These are phyloP conservation scores for Penicillium cinerascens DNA, from an alignment of 495 filamentous ascomycete species.

Conservation along the genomic window DNA sequence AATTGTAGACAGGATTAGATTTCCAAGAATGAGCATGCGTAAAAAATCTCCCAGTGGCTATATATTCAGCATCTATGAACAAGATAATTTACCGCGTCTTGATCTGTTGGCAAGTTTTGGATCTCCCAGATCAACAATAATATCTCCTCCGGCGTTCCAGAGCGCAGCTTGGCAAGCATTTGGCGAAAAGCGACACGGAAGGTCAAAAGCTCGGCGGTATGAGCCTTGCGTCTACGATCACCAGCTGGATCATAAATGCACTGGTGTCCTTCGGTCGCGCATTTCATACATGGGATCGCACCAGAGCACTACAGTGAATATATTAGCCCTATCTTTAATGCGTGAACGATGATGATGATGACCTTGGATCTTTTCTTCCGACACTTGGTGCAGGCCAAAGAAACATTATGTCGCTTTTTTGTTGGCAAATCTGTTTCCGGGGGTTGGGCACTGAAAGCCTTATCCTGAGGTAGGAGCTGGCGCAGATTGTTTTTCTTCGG, in stretches of 20 bases:
- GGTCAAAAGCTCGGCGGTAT: conserved; percentile 10
- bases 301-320: conserved; percentile 6
- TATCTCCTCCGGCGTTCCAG: conserved; percentile 7
- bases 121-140: conserved; percentile 3
- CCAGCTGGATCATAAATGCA: conserved; percentile 2
- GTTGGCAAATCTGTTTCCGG: background rate
- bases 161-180: conserved; percentile 9
- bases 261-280: background rate
- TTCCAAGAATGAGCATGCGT: no score
- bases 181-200: conserved; percentile 7
- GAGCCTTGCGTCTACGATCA: conserved; percentile 10
- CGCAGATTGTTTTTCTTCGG: background rate
- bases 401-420: background rate
- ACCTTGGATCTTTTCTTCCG: conserved; percentile 1
- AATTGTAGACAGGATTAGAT: no score
- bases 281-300: conserved; percentile 4
- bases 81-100: conserved; percentile 4
- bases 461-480: background rate
- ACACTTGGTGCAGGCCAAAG: background rate
- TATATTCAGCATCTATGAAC: background rate
- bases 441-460: background rate
- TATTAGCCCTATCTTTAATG: background rate
- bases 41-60: no score
- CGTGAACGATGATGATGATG: background rate
- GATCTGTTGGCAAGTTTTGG: conserved; percentile 5